Base-by-base conservation (phyloP, 2,329 filamentous ascomycete genomes). In the Tolypocladium amazonense region DNA sequence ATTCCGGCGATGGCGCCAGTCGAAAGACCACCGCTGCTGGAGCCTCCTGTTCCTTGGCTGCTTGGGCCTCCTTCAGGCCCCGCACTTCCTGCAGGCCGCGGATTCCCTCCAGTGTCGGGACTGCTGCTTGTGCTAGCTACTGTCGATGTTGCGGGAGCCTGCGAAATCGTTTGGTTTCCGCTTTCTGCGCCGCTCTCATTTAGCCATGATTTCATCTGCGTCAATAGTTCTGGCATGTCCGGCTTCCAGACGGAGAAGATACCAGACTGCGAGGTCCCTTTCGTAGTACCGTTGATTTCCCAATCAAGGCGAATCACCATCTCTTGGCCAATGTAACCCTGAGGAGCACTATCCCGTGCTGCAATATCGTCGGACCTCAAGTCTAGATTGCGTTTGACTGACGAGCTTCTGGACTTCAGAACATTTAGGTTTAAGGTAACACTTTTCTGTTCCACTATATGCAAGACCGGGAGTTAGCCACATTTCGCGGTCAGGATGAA, bases 1-100 rank as follows among this genome's bases (percentile, higher is more conserved):
- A 82, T 80, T 52, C 80, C 79, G 23, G 74, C 76, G 41, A 77
- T 77, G 58, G 77, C 77, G 30, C 77, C 79, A 0, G 67, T 70
- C 3, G 73, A 68, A 3, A 81, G 70, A 2, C 72, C 67, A 12
- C 67, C 64, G 12, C 57, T 59, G 15, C 67, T 62, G 35, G 50
- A 23, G 14, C 11, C 20, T 23, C 4, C 50, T 15, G 30, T 23
- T 6, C 27, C 18, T 7, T 20, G 30, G 50, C 30, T 20, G 3
- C 3, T 53, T 12, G 27, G 20, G 8, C 18, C n/a, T 35, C 15
- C 50, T 23, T 23, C 50, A 37, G 11, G 1, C 30, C 30, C 50
- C 8, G 30, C 11, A 33, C 14, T 33, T 35, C 15, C 50, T 54
- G 15, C 50, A 37, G 20, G 4, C 30, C 30, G 20, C 8, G 30